phyloP scores from a whole-genome alignment of 352 stramenopile species.

The Globisporangium iwayamae region DNA sequence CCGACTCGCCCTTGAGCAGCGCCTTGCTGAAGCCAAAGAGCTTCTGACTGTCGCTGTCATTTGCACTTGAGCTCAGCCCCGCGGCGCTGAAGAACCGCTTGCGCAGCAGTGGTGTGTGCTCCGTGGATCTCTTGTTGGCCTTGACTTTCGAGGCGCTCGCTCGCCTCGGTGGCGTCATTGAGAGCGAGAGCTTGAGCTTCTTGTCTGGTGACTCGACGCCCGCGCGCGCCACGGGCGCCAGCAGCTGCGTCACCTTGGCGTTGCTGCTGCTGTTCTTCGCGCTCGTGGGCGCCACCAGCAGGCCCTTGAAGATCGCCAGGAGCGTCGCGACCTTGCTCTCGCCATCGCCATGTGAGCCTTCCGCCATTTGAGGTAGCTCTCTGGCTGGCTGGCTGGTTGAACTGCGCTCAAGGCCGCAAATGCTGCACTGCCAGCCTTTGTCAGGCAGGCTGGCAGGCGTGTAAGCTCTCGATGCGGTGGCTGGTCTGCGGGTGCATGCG shows the following conservation, averaged over 20 bases:
- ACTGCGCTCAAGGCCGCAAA: not conserved
- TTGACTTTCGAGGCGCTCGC: not conserved
- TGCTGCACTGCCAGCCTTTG: conserved; percentile 2
- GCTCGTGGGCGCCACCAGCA: not conserved
- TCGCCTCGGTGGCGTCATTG: not conserved
- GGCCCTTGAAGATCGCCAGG: not conserved
- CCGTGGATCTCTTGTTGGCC: not conserved
- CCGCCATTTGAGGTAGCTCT: not conserved
- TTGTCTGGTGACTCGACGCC: conserved; percentile 1
- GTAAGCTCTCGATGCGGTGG: no score
- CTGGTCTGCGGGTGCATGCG: no score
- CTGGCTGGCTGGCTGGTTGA: not conserved
- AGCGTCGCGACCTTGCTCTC: conserved; percentile 7
- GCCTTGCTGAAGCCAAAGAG: conserved; percentile 22
- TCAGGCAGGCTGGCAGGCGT: no score
- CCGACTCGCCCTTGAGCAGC: conserved; percentile 25
- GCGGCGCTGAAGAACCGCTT: not conserved
- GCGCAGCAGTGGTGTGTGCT: conserved; percentile 8
- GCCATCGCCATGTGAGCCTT: not conserved
- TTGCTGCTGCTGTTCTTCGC: not conserved
- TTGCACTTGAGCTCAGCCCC: not conserved
- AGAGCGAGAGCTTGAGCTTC: not conserved
- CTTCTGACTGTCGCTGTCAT: conserved; percentile 2
- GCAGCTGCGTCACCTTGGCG: conserved; percentile 6
- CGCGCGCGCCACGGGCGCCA: not conserved